Conservation (phyloP, 2,329 filamentous ascomycete genomes). For the Epichloe typhina region DNA sequence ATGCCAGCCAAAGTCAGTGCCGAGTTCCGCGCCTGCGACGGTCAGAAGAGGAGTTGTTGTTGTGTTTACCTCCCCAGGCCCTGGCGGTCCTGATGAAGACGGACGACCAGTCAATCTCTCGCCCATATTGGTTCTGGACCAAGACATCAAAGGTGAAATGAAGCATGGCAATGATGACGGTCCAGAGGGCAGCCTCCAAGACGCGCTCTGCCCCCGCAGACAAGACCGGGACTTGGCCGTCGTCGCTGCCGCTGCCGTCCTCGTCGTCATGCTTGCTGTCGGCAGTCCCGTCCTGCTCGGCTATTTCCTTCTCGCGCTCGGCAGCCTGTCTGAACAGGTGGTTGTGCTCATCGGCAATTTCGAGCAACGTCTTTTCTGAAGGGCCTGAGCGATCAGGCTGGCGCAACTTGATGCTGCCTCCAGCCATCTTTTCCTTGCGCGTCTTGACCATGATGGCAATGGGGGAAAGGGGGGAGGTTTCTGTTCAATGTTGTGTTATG, state of each 20-base stretch:
- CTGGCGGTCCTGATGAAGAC: conserved; percentile 39
- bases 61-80: conserved; percentile 36
- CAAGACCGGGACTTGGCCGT: conserved; percentile 18
- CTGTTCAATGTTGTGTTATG: too few relatives aligned
- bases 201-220: conserved; percentile 35
- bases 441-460: conserved; percentile 30
- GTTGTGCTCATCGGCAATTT: conserved; percentile 54
- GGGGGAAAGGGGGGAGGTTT: too few relatives aligned
- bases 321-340: conserved; percentile 41
- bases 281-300: conserved; percentile 7
- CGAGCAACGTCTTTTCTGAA: conserved; percentile 54
- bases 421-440: conserved; percentile 33
- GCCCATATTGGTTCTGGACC: conserved; percentile 66
- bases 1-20: too few relatives aligned
- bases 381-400: conserved; percentile 56
- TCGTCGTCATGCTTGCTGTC: conserved; percentile 14
- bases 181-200: conserved; percentile 45
- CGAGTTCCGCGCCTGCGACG: too few relatives aligned
- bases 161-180: conserved; percentile 51
- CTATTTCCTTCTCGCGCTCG: conserved; percentile 20
- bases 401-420: conserved; percentile 43
- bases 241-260: conserved; percentile 9
- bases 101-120: conserved; percentile 45
- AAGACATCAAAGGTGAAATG: conserved; percentile 70
- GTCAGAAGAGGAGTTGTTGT: neutral